phyloP scores from a whole-genome alignment of 257 asterid genomes.

The Plantago elongata region DNA sequence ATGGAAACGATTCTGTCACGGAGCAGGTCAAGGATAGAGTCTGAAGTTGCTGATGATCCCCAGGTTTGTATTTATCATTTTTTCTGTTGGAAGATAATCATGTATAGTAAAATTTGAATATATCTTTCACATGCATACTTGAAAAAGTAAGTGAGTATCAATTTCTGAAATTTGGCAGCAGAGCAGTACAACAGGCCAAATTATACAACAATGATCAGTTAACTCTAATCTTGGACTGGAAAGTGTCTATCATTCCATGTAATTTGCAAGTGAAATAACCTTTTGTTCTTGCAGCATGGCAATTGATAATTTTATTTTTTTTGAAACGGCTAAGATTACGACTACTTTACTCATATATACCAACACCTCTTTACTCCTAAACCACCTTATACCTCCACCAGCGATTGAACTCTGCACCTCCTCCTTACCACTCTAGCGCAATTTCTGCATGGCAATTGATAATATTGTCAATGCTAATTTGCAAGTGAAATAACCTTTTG shows the following conservation, averaged over 20 bases:
- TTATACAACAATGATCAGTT: background rate
- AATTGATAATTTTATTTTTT: background rate
- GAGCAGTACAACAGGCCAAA: background rate
- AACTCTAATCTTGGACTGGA: background rate
- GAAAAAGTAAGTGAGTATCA: background rate
- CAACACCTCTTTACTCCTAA: too few relatives aligned
- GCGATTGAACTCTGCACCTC: too few relatives aligned
- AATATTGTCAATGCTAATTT: background rate
- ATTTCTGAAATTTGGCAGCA: background rate
- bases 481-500: background rate
- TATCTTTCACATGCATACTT: background rate
- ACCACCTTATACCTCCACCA: too few relatives aligned
- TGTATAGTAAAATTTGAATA: too few relatives aligned
- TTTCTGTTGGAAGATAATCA: background rate
- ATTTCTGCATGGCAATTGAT: background rate
- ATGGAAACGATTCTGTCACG: constrained; percentile 24
- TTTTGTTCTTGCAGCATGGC: background rate
- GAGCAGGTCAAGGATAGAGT: constrained; percentile 32
- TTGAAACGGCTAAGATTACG: too few relatives aligned
- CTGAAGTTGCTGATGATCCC: constrained; percentile 22
- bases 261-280: background rate
- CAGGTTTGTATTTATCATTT: constrained; percentile 45
- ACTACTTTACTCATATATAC: too few relatives aligned
- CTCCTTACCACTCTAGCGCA: too few relatives aligned
- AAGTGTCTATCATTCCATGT: background rate